Evolutionary conservation across 352 stramenopile genomes (phyloP), one percentile per base, ranked within the genome.

Genomic region (Globisporangium cylindrosporum): DNA sequence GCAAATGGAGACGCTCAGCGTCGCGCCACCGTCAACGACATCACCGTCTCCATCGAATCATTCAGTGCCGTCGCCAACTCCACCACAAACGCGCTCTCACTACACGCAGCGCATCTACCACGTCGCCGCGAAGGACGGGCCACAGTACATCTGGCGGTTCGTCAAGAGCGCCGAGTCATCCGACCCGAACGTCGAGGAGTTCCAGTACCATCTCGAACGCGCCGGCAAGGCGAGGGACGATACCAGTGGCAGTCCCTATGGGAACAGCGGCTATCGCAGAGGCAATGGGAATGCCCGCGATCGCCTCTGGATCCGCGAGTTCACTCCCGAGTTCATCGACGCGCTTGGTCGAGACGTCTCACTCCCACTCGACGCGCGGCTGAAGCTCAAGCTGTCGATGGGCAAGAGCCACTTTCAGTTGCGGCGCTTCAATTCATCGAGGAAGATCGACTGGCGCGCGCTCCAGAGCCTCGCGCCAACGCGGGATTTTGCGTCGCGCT

Each of bases 401-500:
- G 56, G 56, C 32, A 61, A 46, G 56, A 48, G 29, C 20, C 56
- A 61, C 56, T 61, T 61, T 32, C 29, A 48, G 29, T 32, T 48
- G 3, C 34, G 56, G 24, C 29, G 20, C 29, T n/a, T 61, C 18
- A 36, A 61, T 29, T 20, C 56, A 1, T 14, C 2, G 29, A 15
- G 56, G 7, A 27, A 61, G 32, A 24, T 61, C n/a, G 32, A 48
- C 56, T 61, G 56, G 56, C 32, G 20, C 3, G 18, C 20, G 4
- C 29, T 61, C 2, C 56, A 61, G 32, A 18, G n/a, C 9, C 56
- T 61, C 9, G 4, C 9, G 38, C 18, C 36, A n/a, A 61, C 38
- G 56, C 56, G 56, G 18, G 56, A 61, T 8, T 61, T 61, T 20
- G 56, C 41, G 3, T 80, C 72, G 55, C 56, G 56, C 32, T 61